Conservation (phyloP, 106 monocot species). For the Alisma plantagoaquatica region DNA sequence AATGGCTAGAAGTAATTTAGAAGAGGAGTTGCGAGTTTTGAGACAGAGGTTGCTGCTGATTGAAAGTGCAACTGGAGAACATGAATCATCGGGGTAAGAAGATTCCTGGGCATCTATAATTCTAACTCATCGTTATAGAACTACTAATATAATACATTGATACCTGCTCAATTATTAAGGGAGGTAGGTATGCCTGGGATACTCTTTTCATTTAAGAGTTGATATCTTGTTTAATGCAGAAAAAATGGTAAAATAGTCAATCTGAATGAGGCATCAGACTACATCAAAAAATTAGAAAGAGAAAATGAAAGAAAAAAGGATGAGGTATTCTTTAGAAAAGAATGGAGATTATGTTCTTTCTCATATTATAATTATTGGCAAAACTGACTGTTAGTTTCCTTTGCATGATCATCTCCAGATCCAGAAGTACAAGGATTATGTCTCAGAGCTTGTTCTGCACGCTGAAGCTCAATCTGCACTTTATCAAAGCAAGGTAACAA, state of each 20-base stretch:
- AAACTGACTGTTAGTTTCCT: too few relatives aligned
- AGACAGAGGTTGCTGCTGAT: conserved; percentile 19
- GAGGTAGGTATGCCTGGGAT: too few relatives aligned
- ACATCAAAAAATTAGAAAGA: conserved; percentile 42
- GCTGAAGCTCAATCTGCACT: conserved; percentile 71
- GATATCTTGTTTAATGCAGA: too few relatives aligned
- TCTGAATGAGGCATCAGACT: conserved; percentile 35
- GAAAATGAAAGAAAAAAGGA: conserved; percentile 31
- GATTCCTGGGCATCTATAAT: too few relatives aligned
- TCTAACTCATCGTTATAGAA: too few relatives aligned
- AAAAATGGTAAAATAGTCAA: conserved; percentile 19
- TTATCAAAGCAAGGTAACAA: conserved; percentile 57
- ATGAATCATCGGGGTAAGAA: conserved; percentile 9
- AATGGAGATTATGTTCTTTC: too few relatives aligned
- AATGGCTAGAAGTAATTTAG: conserved; percentile 22
- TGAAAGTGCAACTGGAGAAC: conserved; percentile 27
- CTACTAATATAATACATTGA: too few relatives aligned
- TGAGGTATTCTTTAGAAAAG: too few relatives aligned
- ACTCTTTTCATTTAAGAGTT: too few relatives aligned
- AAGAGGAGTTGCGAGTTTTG: conserved; percentile 34
- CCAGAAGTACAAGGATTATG: conserved; percentile 44
- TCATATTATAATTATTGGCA: too few relatives aligned
- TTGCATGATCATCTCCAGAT: too few relatives aligned
- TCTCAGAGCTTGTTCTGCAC: conserved; percentile 58
- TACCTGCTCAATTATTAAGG: too few relatives aligned